A percentile compares a stretch with the other conserved stretches of the same genome.
Evolutionary conservation across 2,329 filamentous ascomycete genomes (phyloP).

Genomic region (Seiridium cupressi): DNA sequence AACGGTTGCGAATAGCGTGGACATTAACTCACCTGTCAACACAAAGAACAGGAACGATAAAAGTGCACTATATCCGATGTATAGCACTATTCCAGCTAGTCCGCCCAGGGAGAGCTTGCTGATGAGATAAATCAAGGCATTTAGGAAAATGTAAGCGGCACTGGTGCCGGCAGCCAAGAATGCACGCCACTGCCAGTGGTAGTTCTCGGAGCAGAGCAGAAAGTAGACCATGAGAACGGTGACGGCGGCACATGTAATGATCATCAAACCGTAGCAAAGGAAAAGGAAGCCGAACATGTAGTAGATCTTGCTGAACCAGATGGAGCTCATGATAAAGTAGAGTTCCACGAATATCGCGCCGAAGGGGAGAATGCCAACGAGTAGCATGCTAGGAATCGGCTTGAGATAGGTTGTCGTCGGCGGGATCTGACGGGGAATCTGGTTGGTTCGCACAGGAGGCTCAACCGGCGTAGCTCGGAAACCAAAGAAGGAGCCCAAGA

Average conservation of each 20-base stretch:
- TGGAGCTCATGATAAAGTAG: constrained; percentile 98
- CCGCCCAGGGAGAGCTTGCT: constrained; percentile 84
- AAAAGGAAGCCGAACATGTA: constrained; percentile 99
- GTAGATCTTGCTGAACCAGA: constrained; percentile 98
- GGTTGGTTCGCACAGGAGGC: constrained; percentile 88
- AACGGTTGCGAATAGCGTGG: background rate
- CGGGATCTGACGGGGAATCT: constrained; percentile 96
- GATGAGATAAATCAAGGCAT: constrained; percentile 87
- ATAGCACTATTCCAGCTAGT: constrained; percentile 83
- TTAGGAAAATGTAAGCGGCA: constrained; percentile 86
- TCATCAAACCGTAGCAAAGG: constrained; percentile 95
- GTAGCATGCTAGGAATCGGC: constrained; percentile 83
- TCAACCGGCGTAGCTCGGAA: constrained; percentile 74
- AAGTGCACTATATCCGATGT: constrained; percentile 87
- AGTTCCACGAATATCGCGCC: constrained; percentile 97
- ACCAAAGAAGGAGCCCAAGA: constrained; percentile 88
- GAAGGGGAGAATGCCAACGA: constrained; percentile 91
- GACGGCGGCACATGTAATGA: constrained; percentile 88
- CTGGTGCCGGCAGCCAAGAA: constrained; percentile 91
- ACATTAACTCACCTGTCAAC: constrained; percentile 73
- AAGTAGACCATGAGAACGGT: constrained; percentile 97
- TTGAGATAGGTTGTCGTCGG: constrained; percentile 79
- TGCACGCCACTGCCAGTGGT: constrained; percentile 97
- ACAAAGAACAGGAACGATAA: constrained; percentile 92
- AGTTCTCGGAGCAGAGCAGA: constrained; percentile 92